phyloP scores from a whole-genome alignment of 306 rosid species.

The Nissolia schottii region DNA sequence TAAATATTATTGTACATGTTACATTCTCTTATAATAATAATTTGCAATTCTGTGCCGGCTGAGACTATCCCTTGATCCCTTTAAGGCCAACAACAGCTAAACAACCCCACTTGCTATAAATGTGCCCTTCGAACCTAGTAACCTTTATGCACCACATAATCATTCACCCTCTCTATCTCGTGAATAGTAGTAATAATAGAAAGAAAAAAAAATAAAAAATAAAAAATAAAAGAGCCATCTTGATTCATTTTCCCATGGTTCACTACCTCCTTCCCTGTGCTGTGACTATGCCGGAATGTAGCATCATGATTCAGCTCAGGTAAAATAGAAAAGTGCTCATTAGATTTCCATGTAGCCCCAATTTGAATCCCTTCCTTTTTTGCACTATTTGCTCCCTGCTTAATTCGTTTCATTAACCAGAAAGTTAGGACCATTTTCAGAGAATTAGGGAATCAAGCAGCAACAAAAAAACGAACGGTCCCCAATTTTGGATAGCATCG shows the following conservation, averaged over 20 bases:
- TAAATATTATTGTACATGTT: no score
- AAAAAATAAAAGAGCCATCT: not conserved
- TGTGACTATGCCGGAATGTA: not conserved
- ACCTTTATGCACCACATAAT: not conserved
- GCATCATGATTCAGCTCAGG: not conserved
- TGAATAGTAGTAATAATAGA: no score
- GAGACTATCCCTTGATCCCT: not conserved
- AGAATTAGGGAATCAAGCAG: constrained; percentile 26
- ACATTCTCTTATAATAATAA: no score
- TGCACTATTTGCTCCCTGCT: constrained; percentile 15
- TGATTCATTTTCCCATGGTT: not conserved
- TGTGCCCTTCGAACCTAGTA: not conserved
- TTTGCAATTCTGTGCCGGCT: not conserved
- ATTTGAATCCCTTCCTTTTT: not conserved
- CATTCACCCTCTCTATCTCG: not conserved
- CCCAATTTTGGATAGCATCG: constrained; percentile 42
- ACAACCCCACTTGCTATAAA: constrained; percentile 25
- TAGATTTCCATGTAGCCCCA: not conserved
- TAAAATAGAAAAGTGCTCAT: not conserved
- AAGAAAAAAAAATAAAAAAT: no score
- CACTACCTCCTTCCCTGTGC: not conserved
- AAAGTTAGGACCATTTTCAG: constrained; percentile 41
- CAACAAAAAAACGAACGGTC: constrained; percentile 33
- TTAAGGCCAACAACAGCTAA: constrained; percentile 27
- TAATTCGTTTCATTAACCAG: constrained; percentile 1